phyloP scores from a whole-genome alignment of 257 asterid species.

The Lantana camara region DNA sequence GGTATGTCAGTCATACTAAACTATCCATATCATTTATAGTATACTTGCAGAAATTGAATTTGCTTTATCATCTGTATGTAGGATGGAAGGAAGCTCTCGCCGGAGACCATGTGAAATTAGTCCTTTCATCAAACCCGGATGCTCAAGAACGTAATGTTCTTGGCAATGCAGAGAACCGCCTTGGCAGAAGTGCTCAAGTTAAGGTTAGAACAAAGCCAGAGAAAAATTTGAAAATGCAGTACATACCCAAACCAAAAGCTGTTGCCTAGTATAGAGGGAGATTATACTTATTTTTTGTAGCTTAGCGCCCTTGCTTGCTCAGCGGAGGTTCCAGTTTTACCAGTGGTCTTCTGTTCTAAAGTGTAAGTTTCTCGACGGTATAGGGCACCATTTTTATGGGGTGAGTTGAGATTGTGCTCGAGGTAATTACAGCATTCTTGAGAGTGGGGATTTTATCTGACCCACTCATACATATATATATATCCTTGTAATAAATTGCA shows the following conservation, averaged over 20 bases:
- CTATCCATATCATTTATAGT: neutral
- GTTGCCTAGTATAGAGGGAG: constrained; percentile 30
- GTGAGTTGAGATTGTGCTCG: neutral
- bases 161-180: constrained; percentile 28
- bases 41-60: neutral
- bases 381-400: neutral
- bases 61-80: constrained; percentile 24
- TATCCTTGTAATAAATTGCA: constrained; percentile 30
- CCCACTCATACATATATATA: neutral
- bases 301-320: constrained; percentile 14
- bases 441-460: neutral
- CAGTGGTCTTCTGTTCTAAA: constrained; percentile 37
- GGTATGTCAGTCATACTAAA: too few relatives aligned
- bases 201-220: constrained; percentile 34
- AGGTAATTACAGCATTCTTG: neutral
- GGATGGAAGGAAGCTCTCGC: constrained; percentile 66
- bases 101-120: constrained; percentile 50
- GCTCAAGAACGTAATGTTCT: constrained; percentile 7
- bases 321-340: constrained; percentile 46
- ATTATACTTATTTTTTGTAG: constrained; percentile 34
- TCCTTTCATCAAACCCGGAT: constrained; percentile 34
- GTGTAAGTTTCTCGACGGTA: neutral
- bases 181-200: constrained; percentile 23
- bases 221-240: constrained; percentile 30
- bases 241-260: constrained; percentile 42